Evolutionary conservation across 148 eudicot species (phyloP).

Genomic region (Agrostemma githago): DNA sequence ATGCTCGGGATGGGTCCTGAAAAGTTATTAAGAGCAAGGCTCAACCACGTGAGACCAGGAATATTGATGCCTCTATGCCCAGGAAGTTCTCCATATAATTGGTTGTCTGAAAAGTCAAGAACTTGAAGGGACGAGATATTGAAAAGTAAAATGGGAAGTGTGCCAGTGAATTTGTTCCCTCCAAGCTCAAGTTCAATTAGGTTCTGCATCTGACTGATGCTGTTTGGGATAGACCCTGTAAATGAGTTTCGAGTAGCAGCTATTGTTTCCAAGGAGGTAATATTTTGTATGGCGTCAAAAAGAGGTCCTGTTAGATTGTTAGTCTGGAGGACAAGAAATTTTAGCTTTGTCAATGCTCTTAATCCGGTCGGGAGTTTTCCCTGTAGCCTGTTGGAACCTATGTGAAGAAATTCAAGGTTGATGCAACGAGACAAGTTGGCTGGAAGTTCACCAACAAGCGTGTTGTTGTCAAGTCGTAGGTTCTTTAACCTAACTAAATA

Average conservation of each 20-base stretch:
- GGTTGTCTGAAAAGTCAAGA: slow-evolving; percentile 10
- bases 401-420: slow-evolving; percentile 16
- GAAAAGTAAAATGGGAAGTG: slow-evolving; percentile 25
- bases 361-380: slow-evolving; percentile 35
- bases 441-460: slow-evolving; percentile 32
- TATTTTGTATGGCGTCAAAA: slow-evolving; percentile 28
- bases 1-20: slow-evolving; percentile 28
- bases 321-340: neutral
- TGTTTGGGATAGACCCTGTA: slow-evolving; percentile 24
- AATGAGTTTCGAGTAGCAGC: slow-evolving; percentile 8
- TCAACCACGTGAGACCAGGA: slow-evolving; percentile 18
- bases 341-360: neutral
- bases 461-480: slow-evolving; percentile 22
- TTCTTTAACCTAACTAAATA: slow-evolving; percentile 18
- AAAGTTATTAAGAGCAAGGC: slow-evolving; percentile 5
- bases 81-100: slow-evolving; percentile 28
- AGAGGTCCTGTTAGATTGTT: slow-evolving; percentile 30
- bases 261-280: slow-evolving; percentile 20
- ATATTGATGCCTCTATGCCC: slow-evolving; percentile 13
- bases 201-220: slow-evolving; percentile 13
- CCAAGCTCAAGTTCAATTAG: neutral
- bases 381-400: slow-evolving; percentile 11
- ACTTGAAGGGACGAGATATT: slow-evolving; percentile 21
- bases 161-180: slow-evolving; percentile 21
- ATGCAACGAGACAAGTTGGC: slow-evolving; percentile 24